A percentile compares a stretch with the other conserved stretches of the same genome.
Conservation (phyloP, 2,329 filamentous ascomycete genomes). For the Fusarium algeriense region DNA sequence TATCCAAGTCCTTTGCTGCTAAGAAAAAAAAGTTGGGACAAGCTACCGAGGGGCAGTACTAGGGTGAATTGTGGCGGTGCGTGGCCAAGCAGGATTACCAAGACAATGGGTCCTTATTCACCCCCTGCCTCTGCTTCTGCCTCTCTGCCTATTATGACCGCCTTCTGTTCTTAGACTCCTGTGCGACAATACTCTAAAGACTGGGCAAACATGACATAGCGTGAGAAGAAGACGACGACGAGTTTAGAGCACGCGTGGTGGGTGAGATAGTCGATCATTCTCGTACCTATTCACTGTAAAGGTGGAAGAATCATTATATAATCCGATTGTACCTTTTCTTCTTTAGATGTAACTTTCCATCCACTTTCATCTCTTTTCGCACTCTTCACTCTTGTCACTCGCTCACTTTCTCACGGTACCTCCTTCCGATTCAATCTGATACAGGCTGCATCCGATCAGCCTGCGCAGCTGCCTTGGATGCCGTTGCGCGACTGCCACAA, state of each 20-base stretch:
- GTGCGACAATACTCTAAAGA: constrained; percentile 16
- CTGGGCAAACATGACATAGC: constrained; percentile 46
- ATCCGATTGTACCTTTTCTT: background rate
- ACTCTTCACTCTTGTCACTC: background rate
- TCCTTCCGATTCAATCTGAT: constrained; percentile 11
- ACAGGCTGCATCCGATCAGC: constrained; percentile 32
- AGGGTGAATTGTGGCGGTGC: constrained; percentile 27
- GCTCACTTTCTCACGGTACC: constrained; percentile 6
- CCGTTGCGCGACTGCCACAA: constrained; percentile 43
- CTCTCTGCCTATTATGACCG: constrained; percentile 39
- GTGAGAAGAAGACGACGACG: constrained; percentile 31
- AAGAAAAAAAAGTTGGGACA: constrained; percentile 45
- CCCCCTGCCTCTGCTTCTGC: background rate
- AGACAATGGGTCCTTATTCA: background rate
- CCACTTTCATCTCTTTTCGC: background rate
- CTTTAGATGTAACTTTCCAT: constrained; percentile 2
- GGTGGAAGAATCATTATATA: background rate
- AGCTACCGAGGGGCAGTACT: constrained; percentile 13
- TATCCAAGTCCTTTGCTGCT: constrained; percentile 32
- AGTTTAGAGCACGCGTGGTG: constrained; percentile 30
- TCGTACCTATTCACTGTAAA: background rate
- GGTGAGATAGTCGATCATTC: constrained; percentile 23
- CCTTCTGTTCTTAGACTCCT: constrained; percentile 36
- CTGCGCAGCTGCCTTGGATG: constrained; percentile 47
- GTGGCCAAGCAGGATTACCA: constrained; percentile 25